Conservation (phyloP, 257 asterid genomes). For the Scutellaria baicalensis region DNA sequence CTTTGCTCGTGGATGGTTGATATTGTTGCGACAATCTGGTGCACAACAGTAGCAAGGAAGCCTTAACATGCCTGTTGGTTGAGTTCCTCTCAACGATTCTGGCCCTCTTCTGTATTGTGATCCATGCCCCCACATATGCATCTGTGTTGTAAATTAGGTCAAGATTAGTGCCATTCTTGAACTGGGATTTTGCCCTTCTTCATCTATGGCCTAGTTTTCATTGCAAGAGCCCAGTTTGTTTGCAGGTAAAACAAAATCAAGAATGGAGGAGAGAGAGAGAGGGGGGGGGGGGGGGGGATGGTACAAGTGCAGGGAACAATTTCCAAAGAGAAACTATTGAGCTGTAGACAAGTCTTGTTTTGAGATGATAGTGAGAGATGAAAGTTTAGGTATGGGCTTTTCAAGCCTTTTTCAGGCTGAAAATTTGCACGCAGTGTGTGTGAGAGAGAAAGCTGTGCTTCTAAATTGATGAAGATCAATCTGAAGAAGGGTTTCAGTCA, state of each 20-base stretch:
- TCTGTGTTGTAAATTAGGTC: constrained; percentile 22
- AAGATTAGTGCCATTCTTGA: not conserved
- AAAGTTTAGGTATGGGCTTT: constrained; percentile 40
- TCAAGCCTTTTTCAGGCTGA: constrained; percentile 18
- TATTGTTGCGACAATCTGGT: constrained; percentile 76
- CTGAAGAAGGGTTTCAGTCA: constrained; percentile 25
- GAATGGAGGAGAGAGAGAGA: not conserved
- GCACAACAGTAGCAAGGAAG: constrained; percentile 90
- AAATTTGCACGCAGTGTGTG: not conserved
- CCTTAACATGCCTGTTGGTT: constrained; percentile 87
- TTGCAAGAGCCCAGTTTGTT: not conserved
- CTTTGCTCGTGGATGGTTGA: constrained; percentile 83
- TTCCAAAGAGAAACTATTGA: constrained; percentile 24
- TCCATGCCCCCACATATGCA: constrained; percentile 99
- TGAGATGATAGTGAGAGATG: constrained; percentile 13
- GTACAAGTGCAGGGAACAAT: constrained; percentile 15
- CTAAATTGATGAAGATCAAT: constrained; percentile 6
- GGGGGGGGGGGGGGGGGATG: too few relatives aligned
- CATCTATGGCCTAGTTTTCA: too few relatives aligned
- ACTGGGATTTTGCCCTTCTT: too few relatives aligned
- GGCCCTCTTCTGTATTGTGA: constrained; percentile 90
- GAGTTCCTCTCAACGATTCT: constrained; percentile 79
- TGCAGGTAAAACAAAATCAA: not conserved
- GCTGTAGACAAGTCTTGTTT: constrained; percentile 15
- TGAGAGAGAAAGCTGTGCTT: not conserved